Evolutionary conservation across 805 yeast genomes (phyloP), one percentile per base, ranked within the genome.

Genomic region (Sporopachydermia quercuum): DNA sequence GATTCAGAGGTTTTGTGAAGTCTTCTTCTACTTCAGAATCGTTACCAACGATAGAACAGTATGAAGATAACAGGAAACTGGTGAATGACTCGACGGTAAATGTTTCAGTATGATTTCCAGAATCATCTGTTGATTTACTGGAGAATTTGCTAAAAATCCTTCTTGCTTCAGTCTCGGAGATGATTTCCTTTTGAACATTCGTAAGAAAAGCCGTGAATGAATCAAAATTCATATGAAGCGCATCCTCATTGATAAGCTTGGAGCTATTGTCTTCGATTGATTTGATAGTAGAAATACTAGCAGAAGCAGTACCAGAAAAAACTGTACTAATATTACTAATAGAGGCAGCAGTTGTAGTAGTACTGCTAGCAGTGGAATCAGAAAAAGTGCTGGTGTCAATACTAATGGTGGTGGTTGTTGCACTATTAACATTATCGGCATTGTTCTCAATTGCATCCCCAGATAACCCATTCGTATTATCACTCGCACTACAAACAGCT

Each of bases 1-100:
- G 89, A 52, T 75, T 83, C 30, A 91, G 52, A 0, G 98, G 97
- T 18, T 63, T 61, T 0, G 71, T 52, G 42, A 70, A 63, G 44
- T 76, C 75, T 30, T 56, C 60, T n/a, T 43, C 45, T 6, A 27
- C 33, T 2, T 48, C 40, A 8, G 30, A 8, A 8, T 23, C 30
- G 5, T 39, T 38, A 18, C 45, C 43, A 16, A 49, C 40, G 3
- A 59, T 56, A 1, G 52, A 40, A 1, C 59, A 49, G 40, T 51
- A 52, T 13, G 56, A 49, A 15, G 67, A 62, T n/a, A 51, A 41
- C 15, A 62, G 40, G 40, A 51, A 64, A 34, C 54, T 50, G 8
- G 56, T 48, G 37, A 53, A 52, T 34, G 51, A 55, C 5, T 54
- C 59, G 17, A 47, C 39, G 13, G 47, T 45, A 46, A 61, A 37